Evolutionary conservation across 306 rosid genomes (phyloP).

Genomic region (Abrus precatorius): DNA sequence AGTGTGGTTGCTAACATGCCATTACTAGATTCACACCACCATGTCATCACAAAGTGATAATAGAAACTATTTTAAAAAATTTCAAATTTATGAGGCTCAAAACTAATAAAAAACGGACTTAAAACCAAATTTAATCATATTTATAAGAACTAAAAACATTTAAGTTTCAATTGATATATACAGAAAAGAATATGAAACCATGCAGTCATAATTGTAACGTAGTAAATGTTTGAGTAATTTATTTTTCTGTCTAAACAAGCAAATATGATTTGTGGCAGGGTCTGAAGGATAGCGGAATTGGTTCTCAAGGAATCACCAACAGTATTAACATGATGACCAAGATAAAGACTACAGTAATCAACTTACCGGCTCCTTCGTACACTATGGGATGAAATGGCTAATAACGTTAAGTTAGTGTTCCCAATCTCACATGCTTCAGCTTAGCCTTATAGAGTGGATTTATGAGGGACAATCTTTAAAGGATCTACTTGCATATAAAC

Average conservation of each 20-base stretch:
- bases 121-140: too few relatives aligned
- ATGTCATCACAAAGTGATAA: too few relatives aligned
- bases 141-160: too few relatives aligned
- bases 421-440: constrained; percentile 13
- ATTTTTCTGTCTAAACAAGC: background rate
- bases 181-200: background rate
- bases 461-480: background rate
- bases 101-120: too few relatives aligned
- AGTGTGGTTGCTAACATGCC: too few relatives aligned
- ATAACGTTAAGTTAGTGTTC: constrained; percentile 5
- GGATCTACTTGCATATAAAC: constrained; percentile 9
- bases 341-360: constrained; percentile 76
- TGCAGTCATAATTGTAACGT: background rate
- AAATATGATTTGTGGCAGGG: constrained; percentile 69
- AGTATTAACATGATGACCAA: constrained; percentile 91
- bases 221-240: background rate
- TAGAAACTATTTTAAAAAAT: too few relatives aligned
- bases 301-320: constrained; percentile 90
- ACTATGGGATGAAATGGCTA: constrained; percentile 73
- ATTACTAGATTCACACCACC: too few relatives aligned
- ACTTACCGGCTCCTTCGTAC: constrained; percentile 79
- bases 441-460: constrained; percentile 14
- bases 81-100: too few relatives aligned
- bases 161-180: background rate
- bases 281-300: constrained; percentile 88